Evolutionary conservation across 2,329 filamentous ascomycete genomes (phyloP).

Genomic region (Fusarium concolor): DNA sequence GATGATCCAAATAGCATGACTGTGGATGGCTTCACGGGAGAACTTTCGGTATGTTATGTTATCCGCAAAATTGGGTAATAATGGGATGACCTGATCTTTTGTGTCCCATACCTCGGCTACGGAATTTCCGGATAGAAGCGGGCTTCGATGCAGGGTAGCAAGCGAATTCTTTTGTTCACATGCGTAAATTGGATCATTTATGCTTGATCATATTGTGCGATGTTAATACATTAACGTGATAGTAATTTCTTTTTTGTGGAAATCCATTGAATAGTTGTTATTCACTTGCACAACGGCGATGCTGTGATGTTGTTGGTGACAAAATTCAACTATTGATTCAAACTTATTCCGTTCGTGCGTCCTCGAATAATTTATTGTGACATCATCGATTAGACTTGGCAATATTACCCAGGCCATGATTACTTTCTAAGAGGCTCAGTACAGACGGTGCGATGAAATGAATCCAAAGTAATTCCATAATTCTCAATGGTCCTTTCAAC

Average conservation of each 20-base stretch:
- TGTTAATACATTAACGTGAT: no score
- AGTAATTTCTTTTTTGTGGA: rapidly evolving
- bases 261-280: no score
- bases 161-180: not conserved
- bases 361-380: not conserved
- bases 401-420: no score
- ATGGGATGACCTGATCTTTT: constrained; percentile 6
- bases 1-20: not conserved
- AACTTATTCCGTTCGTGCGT: rapidly evolving
- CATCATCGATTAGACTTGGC: not conserved
- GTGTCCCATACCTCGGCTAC: constrained; percentile 17
- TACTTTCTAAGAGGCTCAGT: no score
- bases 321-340: not conserved
- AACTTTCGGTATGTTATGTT: not conserved
- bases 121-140: constrained; percentile 10
- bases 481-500: not conserved
- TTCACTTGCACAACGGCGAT: rapidly evolving
- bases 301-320: not conserved
- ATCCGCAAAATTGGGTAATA: not conserved
- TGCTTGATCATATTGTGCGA: not conserved
- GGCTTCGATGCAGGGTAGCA: not conserved
- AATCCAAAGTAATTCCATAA: not conserved
- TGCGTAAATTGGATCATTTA: not conserved
- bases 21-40: constrained; percentile 18
- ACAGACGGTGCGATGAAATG: no score